Conservation (phyloP, 495 filamentous ascomycete species). For the Aspergillus taichungensis region DNA sequence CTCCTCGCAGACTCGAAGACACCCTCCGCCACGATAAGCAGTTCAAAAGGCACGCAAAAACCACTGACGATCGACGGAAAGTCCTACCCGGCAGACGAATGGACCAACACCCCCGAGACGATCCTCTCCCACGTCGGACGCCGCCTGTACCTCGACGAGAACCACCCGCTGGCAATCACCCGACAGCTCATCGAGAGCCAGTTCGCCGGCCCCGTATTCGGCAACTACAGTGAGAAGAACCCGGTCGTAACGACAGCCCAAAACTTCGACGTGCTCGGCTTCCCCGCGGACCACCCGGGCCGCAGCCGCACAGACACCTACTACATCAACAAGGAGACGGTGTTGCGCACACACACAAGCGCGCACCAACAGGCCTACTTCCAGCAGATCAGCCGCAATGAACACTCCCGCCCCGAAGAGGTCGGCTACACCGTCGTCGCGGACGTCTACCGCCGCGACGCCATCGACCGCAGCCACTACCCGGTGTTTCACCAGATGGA, state of each 20-base stretch:
- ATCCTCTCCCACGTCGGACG: slow-evolving; percentile 66
- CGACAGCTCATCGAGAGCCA: slow-evolving; percentile 84
- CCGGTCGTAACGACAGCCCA: slow-evolving; percentile 79
- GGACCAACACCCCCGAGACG: slow-evolving; percentile 74
- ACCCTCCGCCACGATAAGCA: neutral
- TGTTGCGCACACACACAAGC: slow-evolving; percentile 86
- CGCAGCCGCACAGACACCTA: slow-evolving; percentile 86
- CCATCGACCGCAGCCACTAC: slow-evolving; percentile 89
- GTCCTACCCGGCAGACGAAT: slow-evolving; percentile 60
- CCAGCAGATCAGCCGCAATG: slow-evolving; percentile 39
- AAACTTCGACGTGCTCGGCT: slow-evolving; percentile 93
- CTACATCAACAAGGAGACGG: slow-evolving; percentile 78
- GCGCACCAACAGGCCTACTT: slow-evolving; percentile 90
- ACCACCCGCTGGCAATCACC: slow-evolving; percentile 87
- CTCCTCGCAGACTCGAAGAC: slow-evolving; percentile 19
- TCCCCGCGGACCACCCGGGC: slow-evolving; percentile 82
- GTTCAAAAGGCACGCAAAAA: slow-evolving; percentile 5
- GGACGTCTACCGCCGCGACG: slow-evolving; percentile 95
- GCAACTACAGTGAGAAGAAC: slow-evolving; percentile 64
- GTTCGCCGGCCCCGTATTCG: slow-evolving; percentile 66
- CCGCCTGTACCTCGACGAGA: slow-evolving; percentile 72
- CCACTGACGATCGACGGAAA: slow-evolving; percentile 47
- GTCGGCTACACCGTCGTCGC: slow-evolving; percentile 83
- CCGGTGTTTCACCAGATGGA: slow-evolving; percentile 99
- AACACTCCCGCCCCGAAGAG: slow-evolving; percentile 45